These are phyloP conservation scores for Lecanicillium sp. DNA, from an alignment of 2,329 filamentous ascomycete species.

Conservation along the genomic window DNA sequence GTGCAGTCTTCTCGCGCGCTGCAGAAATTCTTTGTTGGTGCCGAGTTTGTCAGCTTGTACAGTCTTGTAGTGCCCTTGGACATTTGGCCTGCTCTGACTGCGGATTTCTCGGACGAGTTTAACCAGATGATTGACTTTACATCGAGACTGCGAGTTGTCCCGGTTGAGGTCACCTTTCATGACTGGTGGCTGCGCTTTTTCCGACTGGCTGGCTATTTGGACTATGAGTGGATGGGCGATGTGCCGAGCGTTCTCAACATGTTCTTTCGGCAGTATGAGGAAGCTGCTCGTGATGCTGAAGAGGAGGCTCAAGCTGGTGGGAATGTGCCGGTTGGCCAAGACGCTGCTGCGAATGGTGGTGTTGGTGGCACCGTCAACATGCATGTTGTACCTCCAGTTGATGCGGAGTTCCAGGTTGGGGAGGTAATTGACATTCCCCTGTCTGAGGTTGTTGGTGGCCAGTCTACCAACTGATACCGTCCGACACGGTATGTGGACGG, in stretches of 20 bases:
- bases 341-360: too few relatives aligned
- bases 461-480: too few relatives aligned
- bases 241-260: conserved; percentile 2
- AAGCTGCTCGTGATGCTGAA: too few relatives aligned
- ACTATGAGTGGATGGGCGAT: conserved; percentile 9
- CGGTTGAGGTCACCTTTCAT: conserved; percentile 5
- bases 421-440: too few relatives aligned
- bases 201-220: conserved; percentile 7
- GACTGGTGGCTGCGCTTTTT: conserved; percentile 10
- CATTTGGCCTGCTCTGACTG: conserved; percentile 11
- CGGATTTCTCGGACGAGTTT: conserved; percentile 9
- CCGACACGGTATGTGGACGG: too few relatives aligned
- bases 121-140: conserved; percentile 5
- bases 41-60: conserved; percentile 9
- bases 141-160: background rate
- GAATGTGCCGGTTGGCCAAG: too few relatives aligned
- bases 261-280: background rate
- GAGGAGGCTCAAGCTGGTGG: too few relatives aligned
- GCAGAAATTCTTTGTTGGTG: background rate
- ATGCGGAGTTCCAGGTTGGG: too few relatives aligned
- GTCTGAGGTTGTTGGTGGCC: too few relatives aligned
- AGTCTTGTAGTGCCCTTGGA: conserved; percentile 7
- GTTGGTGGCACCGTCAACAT: too few relatives aligned
- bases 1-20: background rate
- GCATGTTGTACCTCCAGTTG: too few relatives aligned